Conservation (phyloP, 352 stramenopile genomes). For the Phytopythium kandeliae region DNA sequence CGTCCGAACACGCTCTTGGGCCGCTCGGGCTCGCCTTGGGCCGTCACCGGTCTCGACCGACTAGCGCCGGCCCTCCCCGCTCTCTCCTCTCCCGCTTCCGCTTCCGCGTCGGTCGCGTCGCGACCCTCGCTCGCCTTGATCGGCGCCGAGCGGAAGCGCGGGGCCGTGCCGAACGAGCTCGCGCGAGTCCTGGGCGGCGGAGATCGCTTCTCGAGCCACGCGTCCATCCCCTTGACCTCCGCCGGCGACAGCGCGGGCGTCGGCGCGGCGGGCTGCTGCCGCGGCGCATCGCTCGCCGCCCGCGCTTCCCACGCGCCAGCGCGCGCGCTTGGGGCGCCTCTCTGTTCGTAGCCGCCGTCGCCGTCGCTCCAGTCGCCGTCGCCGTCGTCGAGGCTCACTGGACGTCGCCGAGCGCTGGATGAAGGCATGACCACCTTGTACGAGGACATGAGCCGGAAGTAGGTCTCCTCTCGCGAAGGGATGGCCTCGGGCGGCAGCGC, state of each 20-base stretch:
- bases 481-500: conserved; percentile 26
- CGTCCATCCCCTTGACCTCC: conserved; percentile 31
- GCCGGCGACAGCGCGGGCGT: conserved; percentile 7
- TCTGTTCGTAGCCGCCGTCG: not conserved
- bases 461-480: conserved; percentile 39
- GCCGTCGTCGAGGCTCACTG: not conserved
- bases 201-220: conserved; percentile 29
- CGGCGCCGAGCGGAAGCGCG: conserved; percentile 7
- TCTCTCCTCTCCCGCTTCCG: no score
- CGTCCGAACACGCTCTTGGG: conserved; percentile 25
- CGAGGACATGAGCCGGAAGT: conserved; percentile 49
- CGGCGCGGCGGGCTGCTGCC: not conserved
- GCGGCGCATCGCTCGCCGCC: not conserved
- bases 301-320: not conserved
- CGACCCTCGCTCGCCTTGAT: conserved; percentile 13
- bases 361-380: conserved; percentile 4
- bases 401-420: not conserved
- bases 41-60: not conserved
- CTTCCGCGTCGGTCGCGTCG: not conserved
- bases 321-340: not conserved
- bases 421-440: conserved; percentile 44
- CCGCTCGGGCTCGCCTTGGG: conserved; percentile 3
- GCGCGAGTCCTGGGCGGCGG: conserved; percentile 6
- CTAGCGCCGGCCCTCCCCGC: no score
- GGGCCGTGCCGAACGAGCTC: conserved; percentile 7